These are phyloP conservation scores for Wilhelminamyces savonicus DNA, from an alignment of 805 yeast species.

Conservation along the genomic window DNA sequence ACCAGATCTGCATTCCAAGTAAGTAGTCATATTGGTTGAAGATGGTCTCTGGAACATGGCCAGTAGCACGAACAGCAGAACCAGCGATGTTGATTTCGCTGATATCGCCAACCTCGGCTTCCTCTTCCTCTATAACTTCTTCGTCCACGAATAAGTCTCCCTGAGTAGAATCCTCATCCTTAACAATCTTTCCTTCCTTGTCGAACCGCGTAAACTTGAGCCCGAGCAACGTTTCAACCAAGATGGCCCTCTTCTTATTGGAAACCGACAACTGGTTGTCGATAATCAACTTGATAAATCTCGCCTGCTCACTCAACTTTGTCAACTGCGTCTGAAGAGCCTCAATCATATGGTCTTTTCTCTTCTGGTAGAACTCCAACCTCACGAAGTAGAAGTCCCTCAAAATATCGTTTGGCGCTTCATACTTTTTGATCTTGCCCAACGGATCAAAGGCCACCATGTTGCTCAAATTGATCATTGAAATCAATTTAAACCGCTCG, in stretches of 20 bases:
- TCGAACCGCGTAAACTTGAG: slow-evolving; percentile 73
- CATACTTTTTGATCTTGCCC: slow-evolving; percentile 82
- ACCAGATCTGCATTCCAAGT: slow-evolving; percentile 90
- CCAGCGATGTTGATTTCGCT: slow-evolving; percentile 10
- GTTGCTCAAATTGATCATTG: slow-evolving; percentile 66
- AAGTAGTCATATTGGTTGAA: slow-evolving; percentile 76
- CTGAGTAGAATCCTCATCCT: slow-evolving; percentile 12
- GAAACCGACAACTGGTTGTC: slow-evolving; percentile 64
- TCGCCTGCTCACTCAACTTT: slow-evolving; percentile 74
- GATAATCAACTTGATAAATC: slow-evolving; percentile 86
- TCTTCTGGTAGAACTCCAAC: slow-evolving; percentile 81
- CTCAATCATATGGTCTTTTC: slow-evolving; percentile 74
- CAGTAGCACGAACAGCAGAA: slow-evolving; percentile 14
- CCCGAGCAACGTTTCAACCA: slow-evolving; percentile 57
- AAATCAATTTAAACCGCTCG: slow-evolving; percentile 74
- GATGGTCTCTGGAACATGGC: slow-evolving; percentile 44
- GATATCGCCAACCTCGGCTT: slow-evolving; percentile 33
- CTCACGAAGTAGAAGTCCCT: slow-evolving; percentile 82
- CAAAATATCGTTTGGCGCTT: slow-evolving; percentile 67
- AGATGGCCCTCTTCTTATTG: slow-evolving; percentile 62
- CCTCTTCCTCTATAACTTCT: slow-evolving; percentile 35
- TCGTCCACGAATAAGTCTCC: slow-evolving; percentile 30
- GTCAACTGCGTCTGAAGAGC: slow-evolving; percentile 70
- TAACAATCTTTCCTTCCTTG: slow-evolving; percentile 55
- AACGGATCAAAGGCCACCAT: slow-evolving; percentile 95